Base-by-base conservation (phyloP, 2,329 filamentous ascomycete species). In the Diaporthe sp. region DNA sequence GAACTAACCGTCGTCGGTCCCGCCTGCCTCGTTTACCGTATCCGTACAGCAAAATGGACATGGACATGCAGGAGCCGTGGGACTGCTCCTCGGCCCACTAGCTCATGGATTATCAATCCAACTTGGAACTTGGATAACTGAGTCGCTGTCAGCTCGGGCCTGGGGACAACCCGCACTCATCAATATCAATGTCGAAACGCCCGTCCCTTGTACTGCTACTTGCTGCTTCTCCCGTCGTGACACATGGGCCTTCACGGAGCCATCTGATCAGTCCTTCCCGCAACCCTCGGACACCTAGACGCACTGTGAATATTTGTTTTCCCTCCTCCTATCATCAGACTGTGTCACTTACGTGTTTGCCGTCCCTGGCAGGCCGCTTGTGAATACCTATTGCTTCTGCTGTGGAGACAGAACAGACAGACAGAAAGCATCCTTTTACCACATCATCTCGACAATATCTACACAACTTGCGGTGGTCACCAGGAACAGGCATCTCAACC, bases 21-120 rank as follows among this genome's bases (percentile, higher is more conserved):
- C 44, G 42, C 25, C 61, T 65, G 19, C 27, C 22, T 35, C 27
- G 22, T 35, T 22, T 15, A 51, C 59, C 59, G 44, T 22, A 27
- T 51, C n/a, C 47, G 17, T 19, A 44, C n/a, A 42, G 6, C 22
- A 19, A n/a, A 5, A 42, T 51, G n/a, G 47, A n/a, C 7, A 22
- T 47, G 25, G 25, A 30, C 17, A 63, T 22, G 39, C 19, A 47
- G 22, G 17, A 65, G n/a, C 17, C 59, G 25, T 30, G 39, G 37
- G 27, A 44, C 59, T 44, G 59, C 27, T 65, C 59, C 27, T 13
- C 25, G 39, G 59, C 59, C 63, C 63, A 66, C 44, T 22, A 10
- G 61, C 42, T 12, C 19, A 13, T 51, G 44, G 63, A 66, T 51
- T 66, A 66, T 44, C 44, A 66, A 66, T 66, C 63, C 63, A 50